These are phyloP conservation scores for Podospora comata DNA, from an alignment of 495 filamentous ascomycete genomes.

Conservation along the genomic window DNA sequence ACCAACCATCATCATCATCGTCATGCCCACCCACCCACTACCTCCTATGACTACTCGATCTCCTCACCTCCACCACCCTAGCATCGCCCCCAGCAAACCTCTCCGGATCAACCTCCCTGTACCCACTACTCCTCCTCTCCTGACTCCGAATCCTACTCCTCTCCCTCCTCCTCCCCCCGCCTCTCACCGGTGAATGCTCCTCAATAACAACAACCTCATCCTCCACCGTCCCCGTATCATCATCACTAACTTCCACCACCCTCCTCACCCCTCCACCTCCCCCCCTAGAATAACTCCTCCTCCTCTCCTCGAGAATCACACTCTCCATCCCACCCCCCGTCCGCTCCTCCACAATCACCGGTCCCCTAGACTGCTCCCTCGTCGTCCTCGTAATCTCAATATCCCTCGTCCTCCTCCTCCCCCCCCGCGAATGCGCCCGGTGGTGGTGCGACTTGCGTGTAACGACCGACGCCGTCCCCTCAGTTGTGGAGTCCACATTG, in stretches of 20 bases:
- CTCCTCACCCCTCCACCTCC: conserved; percentile 22
- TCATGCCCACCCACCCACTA: conserved; percentile 3
- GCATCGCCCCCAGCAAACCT: conserved; percentile 34
- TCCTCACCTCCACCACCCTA: conserved; percentile 32
- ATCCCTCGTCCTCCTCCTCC: conserved; percentile 17
- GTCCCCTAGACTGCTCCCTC: conserved; percentile 18
- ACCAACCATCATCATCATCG: background rate
- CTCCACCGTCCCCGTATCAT: conserved; percentile 25
- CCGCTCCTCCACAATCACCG: conserved; percentile 34
- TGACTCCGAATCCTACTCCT: conserved; percentile 35
- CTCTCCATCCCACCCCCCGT: conserved; percentile 26
- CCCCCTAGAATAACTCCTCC: conserved; percentile 17
- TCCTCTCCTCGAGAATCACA: conserved; percentile 41
- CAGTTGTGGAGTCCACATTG: conserved; percentile 17
- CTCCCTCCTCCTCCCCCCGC: conserved; percentile 14
- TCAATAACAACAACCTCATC: conserved; percentile 49
- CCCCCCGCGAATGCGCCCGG: conserved; percentile 18
- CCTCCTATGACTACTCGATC: conserved; percentile 28
- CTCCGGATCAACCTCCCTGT: conserved; percentile 34
- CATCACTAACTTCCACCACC: conserved; percentile 19
- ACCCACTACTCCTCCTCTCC: conserved; percentile 34
- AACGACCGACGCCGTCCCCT: conserved; percentile 38
- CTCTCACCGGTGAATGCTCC: conserved; percentile 37
- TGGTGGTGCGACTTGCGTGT: conserved; percentile 24
- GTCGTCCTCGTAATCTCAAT: conserved; percentile 39